Conservation (phyloP, 768 basidiomycete species). For the Boletus rubropictus region DNA sequence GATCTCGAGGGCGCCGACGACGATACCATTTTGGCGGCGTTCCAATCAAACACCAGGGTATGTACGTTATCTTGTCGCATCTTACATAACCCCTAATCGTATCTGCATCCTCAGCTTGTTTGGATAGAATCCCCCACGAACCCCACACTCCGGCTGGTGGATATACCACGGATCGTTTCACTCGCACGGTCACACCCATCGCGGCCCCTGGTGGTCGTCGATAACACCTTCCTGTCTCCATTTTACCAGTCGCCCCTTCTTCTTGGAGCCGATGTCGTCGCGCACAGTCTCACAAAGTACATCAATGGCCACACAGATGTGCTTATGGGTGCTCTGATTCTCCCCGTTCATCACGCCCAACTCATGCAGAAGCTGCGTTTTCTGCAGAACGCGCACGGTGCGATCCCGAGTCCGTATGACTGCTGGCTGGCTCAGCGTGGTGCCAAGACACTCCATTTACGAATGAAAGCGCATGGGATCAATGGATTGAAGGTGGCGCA, state of each 20-base stretch:
- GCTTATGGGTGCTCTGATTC: slow-evolving; percentile 79
- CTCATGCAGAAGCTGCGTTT: slow-evolving; percentile 63
- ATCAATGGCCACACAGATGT: slow-evolving; percentile 93
- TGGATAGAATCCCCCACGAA: slow-evolving; percentile 97
- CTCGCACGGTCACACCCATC: slow-evolving; percentile 60
- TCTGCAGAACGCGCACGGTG: slow-evolving; percentile 85
- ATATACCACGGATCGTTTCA: slow-evolving; percentile 64
- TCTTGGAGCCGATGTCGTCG: slow-evolving; percentile 77
- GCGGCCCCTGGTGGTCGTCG: slow-evolving; percentile 76
- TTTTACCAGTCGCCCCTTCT: slow-evolving; percentile 86
- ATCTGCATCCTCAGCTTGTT: slow-evolving; percentile 50
- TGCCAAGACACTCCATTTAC: slow-evolving; percentile 83
- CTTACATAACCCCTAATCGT: background rate
- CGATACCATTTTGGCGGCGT: slow-evolving; percentile 54
- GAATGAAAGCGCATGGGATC: slow-evolving; percentile 80
- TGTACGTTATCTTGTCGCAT: slow-evolving; percentile 12
- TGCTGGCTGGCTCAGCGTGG: slow-evolving; percentile 88
- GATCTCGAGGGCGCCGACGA: slow-evolving; percentile 72
- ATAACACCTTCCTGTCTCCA: slow-evolving; percentile 93
- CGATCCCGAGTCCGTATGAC: slow-evolving; percentile 81
- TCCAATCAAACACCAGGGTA: slow-evolving; percentile 79
- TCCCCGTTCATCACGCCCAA: slow-evolving; percentile 48
- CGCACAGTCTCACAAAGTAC: slow-evolving; percentile 87
- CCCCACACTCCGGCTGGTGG: slow-evolving; percentile 83
- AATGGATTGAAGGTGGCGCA: slow-evolving; percentile 76